Conservation (phyloP, 2,329 filamentous ascomycete species). For the Knufia petricola region DNA sequence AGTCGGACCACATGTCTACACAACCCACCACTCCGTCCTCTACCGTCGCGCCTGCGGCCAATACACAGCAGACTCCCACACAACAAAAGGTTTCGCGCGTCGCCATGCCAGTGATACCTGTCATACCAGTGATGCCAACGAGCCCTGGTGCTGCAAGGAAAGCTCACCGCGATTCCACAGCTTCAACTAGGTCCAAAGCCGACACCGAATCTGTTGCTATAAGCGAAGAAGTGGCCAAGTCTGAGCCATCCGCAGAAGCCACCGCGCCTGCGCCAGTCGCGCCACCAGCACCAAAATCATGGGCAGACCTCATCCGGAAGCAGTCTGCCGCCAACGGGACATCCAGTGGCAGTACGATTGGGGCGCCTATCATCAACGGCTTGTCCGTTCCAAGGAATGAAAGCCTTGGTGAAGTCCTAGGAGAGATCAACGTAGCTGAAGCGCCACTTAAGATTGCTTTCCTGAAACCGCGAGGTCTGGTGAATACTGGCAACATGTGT, state of each 20-base stretch:
- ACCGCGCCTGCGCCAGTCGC: conserved; percentile 34
- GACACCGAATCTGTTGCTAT: conserved; percentile 12
- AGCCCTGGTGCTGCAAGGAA: conserved; percentile 29
- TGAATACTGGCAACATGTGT: conserved; percentile 98
- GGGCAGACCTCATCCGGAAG: conserved; percentile 57
- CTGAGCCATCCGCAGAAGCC: conserved; percentile 25
- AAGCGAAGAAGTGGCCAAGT: conserved; percentile 6
- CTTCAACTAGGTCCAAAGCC: conserved; percentile 30
- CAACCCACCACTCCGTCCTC: conserved; percentile 49
- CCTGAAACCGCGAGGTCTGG: conserved; percentile 81
- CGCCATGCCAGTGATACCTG: conserved; percentile 37
- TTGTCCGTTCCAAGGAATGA: conserved; percentile 42
- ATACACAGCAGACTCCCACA: conserved; percentile 26
- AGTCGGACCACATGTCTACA: conserved; percentile 47
- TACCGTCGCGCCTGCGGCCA: conserved; percentile 27
- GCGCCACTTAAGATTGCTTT: conserved; percentile 57
- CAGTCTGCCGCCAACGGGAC: conserved; percentile 23
- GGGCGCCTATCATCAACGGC: conserved; percentile 28
- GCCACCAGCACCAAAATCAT: conserved; percentile 49
- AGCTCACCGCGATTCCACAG: conserved; percentile 28
- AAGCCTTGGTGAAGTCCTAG: conserved; percentile 68
- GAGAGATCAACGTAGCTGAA: conserved; percentile 58
- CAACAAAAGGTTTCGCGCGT: conserved; percentile 27
- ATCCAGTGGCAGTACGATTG: conserved; percentile 15
- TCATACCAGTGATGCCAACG: conserved; percentile 38